A percentile compares a stretch with the other conserved stretches of the same genome.
Evolutionary conservation across 2,329 filamentous ascomycete genomes (phyloP).

Genomic region (Botrytis byssoidea): DNA sequence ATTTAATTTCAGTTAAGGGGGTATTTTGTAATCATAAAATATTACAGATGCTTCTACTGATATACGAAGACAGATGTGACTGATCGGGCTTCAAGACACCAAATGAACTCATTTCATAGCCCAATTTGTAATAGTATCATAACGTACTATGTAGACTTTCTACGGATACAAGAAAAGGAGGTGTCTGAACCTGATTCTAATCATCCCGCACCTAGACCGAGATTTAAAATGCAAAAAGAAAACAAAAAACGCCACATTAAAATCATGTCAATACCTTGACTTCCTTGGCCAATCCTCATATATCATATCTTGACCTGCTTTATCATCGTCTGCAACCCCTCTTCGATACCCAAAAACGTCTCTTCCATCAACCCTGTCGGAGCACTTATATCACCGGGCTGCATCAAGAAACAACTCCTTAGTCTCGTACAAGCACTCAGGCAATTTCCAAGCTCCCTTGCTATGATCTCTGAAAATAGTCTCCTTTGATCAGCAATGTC

Average conservation of each 20-base stretch:
- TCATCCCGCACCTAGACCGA: background rate
- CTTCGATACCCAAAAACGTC: background rate
- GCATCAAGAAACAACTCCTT: slow-evolving; percentile 9
- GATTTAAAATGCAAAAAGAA: background rate
- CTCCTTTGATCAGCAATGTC: slow-evolving; percentile 6
- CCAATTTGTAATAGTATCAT: background rate
- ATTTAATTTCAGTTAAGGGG: background rate
- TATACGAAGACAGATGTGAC: background rate
- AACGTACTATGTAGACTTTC: background rate
- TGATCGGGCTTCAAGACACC: background rate
- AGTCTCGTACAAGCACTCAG: background rate
- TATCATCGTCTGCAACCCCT: slow-evolving; percentile 4
- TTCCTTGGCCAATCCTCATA: background rate
- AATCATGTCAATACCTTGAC: background rate
- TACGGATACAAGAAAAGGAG: background rate
- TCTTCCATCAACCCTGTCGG: background rate
- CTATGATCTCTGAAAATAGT: slow-evolving; percentile 3
- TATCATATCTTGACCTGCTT: background rate
- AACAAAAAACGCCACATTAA: background rate
- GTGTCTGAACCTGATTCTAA: background rate
- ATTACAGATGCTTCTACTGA: background rate
- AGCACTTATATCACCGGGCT: background rate
- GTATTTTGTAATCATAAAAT: background rate
- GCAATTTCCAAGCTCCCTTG: background rate
- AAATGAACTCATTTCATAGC: background rate